Conservation (phyloP, 768 basidiomycete species). For the Mycena alexandri region DNA sequence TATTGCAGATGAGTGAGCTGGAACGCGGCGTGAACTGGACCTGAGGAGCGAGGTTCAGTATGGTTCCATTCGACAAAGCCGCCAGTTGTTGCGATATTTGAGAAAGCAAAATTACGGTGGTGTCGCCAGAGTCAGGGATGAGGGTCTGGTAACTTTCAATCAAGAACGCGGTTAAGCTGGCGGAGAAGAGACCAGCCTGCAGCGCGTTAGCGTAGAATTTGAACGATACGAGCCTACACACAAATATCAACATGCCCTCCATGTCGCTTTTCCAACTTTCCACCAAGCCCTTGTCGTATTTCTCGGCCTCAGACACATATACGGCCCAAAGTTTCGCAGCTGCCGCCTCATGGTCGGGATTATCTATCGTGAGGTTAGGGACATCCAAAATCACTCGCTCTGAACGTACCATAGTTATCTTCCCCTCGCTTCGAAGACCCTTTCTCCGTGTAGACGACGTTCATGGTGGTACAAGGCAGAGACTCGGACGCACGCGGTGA, state of each 20-base stretch:
- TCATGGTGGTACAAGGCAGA: no score
- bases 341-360: no score
- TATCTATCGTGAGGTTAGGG: no score
- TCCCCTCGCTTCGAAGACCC: no score
- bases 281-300: not conserved
- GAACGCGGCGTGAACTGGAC: not conserved
- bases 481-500: no score
- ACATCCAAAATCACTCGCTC: no score
- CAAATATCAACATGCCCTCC: not conserved
- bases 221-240: not conserved
- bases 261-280: slow-evolving; percentile 1
- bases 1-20: not conserved
- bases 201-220: not conserved
- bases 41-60: not conserved
- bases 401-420: no score
- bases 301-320: not conserved
- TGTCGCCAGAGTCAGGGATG: not conserved
- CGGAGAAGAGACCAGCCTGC: slow-evolving; percentile 7
- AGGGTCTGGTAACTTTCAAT: slow-evolving; percentile 5
- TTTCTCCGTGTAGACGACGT: no score
- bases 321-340: no score
- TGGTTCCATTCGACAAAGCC: not conserved
- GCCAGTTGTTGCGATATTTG: not conserved
- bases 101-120: not conserved
- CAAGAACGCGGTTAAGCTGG: slow-evolving; percentile 3